Conservation (phyloP, 192 early-diverging fungal species). For the Coemansia erecta region DNA sequence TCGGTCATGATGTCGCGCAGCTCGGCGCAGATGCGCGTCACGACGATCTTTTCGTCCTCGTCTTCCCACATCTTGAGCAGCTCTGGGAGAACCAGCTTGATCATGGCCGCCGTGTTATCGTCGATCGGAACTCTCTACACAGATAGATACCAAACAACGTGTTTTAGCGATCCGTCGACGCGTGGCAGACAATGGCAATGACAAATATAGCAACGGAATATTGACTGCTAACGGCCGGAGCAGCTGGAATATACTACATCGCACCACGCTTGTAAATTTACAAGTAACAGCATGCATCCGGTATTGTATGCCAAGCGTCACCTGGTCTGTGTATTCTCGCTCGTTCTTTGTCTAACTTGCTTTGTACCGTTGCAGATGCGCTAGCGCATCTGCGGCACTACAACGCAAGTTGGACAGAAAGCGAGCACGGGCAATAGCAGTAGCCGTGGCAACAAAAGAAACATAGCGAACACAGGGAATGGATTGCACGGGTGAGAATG, state of each 20-base stretch:
- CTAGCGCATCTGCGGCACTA: conserved; percentile 6
- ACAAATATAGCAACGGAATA: too few relatives aligned
- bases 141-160: not conserved
- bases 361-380: not conserved
- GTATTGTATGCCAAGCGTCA: too few relatives aligned
- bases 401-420: not conserved
- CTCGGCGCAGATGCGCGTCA: conserved; percentile 76
- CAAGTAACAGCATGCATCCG: too few relatives aligned
- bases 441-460: too few relatives aligned
- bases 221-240: too few relatives aligned
- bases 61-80: conserved; percentile 72
- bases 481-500: too few relatives aligned
- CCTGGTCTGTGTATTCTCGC: too few relatives aligned
- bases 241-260: too few relatives aligned
- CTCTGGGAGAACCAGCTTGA: conserved; percentile 65
- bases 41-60: conserved; percentile 82
- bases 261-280: too few relatives aligned
- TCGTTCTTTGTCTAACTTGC: not conserved
- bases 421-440: not conserved
- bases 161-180: not conserved
- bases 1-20: conserved; percentile 66
- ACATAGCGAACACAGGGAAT: too few relatives aligned
- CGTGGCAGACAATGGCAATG: too few relatives aligned
- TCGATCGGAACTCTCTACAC: conserved; percentile 64
- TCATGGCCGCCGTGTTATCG: conserved; percentile 71